Evolutionary conservation across 208 protist species (phyloP), one percentile per base, ranked within the genome.

Genomic region (Crithidia sp.): DNA sequence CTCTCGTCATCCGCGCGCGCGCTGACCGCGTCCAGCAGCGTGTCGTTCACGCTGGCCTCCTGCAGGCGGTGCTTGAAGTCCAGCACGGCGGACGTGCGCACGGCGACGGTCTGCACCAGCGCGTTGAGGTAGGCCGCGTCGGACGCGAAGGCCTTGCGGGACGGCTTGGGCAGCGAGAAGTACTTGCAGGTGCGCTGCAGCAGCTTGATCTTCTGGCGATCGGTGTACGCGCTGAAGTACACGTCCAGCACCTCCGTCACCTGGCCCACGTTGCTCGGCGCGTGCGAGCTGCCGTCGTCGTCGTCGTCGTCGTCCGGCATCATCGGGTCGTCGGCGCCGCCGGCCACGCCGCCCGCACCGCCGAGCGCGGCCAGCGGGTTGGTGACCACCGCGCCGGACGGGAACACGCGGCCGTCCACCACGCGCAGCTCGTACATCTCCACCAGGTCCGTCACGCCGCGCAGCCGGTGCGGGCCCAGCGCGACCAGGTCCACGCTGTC

Each of bases 351-450:
- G 14, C 36, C 63, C 37, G 47, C 47, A 44, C 50, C 63, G 9
- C 47, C 57, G 44, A 65, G n/a, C 41, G 40, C n/a, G 40, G 63
- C 66, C 67, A 55, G 44, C 62, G 61, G 60, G 52, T 17, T 70
- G 55, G 60, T 81, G 65, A 7, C 55, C 40, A 53, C 28, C 49
- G 17, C 68, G 60, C 57, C 77, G 28, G 43, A 55, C 7, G 54
- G 61, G 19, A 75, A 75, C 36, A 75, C 62, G 44, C 86, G 82
- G 5, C 83, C 81, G 4, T 69, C 67, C 60, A 91, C 83, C 0
- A 74, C 70, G 68, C 77, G 71, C 70, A 91, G 80, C 77, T 91
- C 81, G 81, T 82, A 87, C 77, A 91, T 86, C 76, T 83, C 75
- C n/a, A 90, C 76, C 4, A 76, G 71, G 53, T 67, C 76, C 63